Evolutionary conservation across 345 rosid species (phyloP).

Genomic region (Citrus glauca): DNA sequence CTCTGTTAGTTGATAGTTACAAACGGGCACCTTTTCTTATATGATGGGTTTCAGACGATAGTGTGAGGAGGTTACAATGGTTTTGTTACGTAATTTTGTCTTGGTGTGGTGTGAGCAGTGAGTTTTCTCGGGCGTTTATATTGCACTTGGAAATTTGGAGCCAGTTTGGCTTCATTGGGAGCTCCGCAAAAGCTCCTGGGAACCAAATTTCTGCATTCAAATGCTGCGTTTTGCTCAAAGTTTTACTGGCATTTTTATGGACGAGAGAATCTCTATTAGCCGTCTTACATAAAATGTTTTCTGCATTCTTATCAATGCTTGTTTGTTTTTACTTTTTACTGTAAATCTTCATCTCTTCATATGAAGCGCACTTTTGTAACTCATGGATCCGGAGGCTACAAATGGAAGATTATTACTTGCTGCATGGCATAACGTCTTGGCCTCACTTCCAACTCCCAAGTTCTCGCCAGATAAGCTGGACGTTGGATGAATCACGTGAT

Average conservation of each 20-base stretch:
- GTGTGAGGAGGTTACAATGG: constrained; percentile 20
- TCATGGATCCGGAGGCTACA: not conserved
- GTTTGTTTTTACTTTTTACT: not conserved
- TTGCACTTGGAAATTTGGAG: not conserved
- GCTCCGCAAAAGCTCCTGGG: constrained; percentile 8
- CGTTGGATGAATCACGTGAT: not conserved
- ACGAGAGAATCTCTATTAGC: constrained; percentile 3
- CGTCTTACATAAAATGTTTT: constrained; percentile 8
- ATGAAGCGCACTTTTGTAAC: not conserved
- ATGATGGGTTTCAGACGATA: not conserved
- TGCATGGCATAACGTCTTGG: not conserved
- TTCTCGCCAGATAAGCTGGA: constrained; percentile 9
- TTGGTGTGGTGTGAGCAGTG: constrained; percentile 6
- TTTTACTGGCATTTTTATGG: constrained; percentile 1
- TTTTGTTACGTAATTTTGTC: constrained; percentile 29
- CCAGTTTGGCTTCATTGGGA: constrained; percentile 13
- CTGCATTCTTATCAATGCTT: not conserved
- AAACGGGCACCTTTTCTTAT: not conserved
- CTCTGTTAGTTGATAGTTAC: not conserved
- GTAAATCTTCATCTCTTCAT: not conserved
- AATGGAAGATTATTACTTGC: not conserved
- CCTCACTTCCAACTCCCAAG: not conserved
- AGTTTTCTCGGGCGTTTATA: not conserved
- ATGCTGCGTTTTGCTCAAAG: constrained; percentile 1
- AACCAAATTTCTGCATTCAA: constrained; percentile 7